phyloP scores from a whole-genome alignment of 192 early-diverging fungal genomes.

The Coemansia sp. region DNA sequence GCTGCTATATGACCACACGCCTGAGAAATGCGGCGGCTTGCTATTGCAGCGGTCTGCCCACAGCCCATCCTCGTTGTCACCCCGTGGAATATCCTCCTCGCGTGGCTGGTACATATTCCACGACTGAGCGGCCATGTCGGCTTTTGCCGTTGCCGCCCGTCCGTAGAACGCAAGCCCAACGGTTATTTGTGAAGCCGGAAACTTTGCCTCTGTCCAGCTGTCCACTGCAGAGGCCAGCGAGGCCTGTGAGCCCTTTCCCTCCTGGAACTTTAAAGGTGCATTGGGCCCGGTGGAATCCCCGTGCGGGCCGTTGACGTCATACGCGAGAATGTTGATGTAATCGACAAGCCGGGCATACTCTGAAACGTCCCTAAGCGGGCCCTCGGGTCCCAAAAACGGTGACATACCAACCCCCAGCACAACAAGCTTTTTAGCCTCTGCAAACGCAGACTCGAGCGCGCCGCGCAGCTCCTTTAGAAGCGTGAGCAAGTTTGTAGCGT shows the following conservation, averaged over 20 bases:
- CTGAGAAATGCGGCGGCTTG: constrained; percentile 27
- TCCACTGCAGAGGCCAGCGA: constrained; percentile 53
- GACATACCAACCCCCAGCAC: constrained; percentile 61
- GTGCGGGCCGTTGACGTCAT: constrained; percentile 61
- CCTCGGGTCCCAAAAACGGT: constrained; percentile 56
- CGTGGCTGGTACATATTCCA: constrained; percentile 40
- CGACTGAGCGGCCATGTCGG: constrained; percentile 27
- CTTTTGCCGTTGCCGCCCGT: constrained; percentile 22
- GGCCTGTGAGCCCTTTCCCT: constrained; percentile 18
- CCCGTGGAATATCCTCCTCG: constrained; percentile 43
- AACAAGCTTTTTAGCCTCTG: constrained; percentile 50
- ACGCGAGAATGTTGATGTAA: constrained; percentile 68
- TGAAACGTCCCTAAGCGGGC: constrained; percentile 55
- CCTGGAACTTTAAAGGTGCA: constrained; percentile 53
- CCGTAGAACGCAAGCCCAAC: constrained; percentile 66
- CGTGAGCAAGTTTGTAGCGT: constrained; percentile 60
- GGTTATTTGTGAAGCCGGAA: constrained; percentile 57
- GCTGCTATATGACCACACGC: constrained; percentile 62
- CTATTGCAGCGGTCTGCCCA: constrained; percentile 34
- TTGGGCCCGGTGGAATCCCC: constrained; percentile 58
- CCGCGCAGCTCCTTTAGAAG: constrained; percentile 60
- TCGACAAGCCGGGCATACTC: constrained; percentile 61
- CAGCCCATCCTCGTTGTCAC: constrained; percentile 53
- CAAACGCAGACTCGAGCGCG: constrained; percentile 44
- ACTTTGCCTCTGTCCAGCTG: constrained; percentile 57